A percentile compares a stretch with the other conserved stretches of the same genome.
Conservation (phyloP, 495 filamentous ascomycete genomes). For the Xylaria cubensis region DNA sequence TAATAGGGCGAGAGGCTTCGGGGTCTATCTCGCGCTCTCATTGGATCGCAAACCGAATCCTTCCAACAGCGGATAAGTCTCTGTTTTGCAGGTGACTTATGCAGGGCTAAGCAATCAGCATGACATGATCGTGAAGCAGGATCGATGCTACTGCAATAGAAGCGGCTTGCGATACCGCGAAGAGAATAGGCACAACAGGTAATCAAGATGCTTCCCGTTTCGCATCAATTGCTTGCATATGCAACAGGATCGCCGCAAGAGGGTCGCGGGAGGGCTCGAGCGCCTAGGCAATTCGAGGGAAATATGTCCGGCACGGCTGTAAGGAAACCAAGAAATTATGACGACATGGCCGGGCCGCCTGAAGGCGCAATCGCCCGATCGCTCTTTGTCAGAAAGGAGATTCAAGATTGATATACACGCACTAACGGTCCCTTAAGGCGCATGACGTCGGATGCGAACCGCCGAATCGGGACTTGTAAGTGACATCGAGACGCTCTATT, state of each 20-base stretch:
- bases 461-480: constrained; percentile 3
- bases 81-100: constrained; percentile 29
- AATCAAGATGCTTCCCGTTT: constrained; percentile 19
- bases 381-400: background rate
- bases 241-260: constrained; percentile 18
- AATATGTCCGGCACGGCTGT: constrained; percentile 4
- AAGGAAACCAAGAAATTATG: background rate
- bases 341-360: constrained; percentile 18
- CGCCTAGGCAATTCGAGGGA: background rate
- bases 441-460: constrained; percentile 22
- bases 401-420: background rate
- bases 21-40: constrained; percentile 14
- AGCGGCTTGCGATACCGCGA: constrained; percentile 15
- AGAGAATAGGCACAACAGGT: constrained; percentile 7
- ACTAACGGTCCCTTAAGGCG: constrained; percentile 5
- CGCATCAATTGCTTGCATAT: constrained; percentile 29
- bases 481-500: constrained; percentile 2
- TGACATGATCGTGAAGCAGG: constrained; percentile 18
- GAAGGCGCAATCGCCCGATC: constrained; percentile 2
- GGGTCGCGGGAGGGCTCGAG: constrained; percentile 3
- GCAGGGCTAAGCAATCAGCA: constrained; percentile 24
- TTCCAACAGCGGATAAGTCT: constrained; percentile 6
- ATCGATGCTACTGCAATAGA: constrained; percentile 8
- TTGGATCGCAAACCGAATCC: constrained; percentile 21
- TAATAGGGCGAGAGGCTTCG: constrained; percentile 4